These are phyloP conservation scores for Lunularia cruciata DNA, from an alignment of 225 moss, liverwort and hornwort species.

Conservation along the genomic window DNA sequence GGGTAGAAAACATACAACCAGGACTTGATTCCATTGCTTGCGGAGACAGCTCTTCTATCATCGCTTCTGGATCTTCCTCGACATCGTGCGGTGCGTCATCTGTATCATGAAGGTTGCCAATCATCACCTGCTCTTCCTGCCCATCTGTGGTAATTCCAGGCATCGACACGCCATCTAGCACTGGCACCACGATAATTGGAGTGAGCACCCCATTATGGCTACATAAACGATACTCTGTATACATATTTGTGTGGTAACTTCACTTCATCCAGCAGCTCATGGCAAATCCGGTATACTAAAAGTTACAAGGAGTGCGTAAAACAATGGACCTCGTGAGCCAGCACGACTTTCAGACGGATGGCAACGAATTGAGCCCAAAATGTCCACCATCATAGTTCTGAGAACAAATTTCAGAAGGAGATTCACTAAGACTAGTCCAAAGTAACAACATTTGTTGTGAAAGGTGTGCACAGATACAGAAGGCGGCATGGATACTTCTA, in stretches of 20 bases:
- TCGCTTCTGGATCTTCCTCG: conserved; percentile 86
- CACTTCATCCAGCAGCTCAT: not conserved
- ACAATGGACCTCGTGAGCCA: not conserved
- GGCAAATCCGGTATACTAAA: not conserved
- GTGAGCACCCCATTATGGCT: conserved; percentile 1
- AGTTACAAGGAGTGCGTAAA: not conserved
- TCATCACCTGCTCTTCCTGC: conserved; percentile 96
- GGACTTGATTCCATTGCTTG: conserved; percentile 70
- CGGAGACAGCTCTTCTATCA: conserved; percentile 87
- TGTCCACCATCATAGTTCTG: not conserved
- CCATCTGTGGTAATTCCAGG: conserved; percentile 55
- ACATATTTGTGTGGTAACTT: too few relatives aligned
- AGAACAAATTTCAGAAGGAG: too few relatives aligned
- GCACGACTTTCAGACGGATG: not conserved
- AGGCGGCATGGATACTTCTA: too few relatives aligned
- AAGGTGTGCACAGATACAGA: too few relatives aligned
- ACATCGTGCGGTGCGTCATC: conserved; percentile 85
- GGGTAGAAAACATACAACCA: conserved; percentile 60
- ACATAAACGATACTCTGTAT: too few relatives aligned
- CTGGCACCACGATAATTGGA: conserved; percentile 39
- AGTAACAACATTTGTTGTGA: too few relatives aligned
- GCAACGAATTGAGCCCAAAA: not conserved
- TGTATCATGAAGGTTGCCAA: conserved; percentile 48
- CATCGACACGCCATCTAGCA: conserved; percentile 71
- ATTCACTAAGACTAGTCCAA: too few relatives aligned